phyloP scores from a whole-genome alignment of 805 yeast species.

The Metschnikowia corniflorae region DNA sequence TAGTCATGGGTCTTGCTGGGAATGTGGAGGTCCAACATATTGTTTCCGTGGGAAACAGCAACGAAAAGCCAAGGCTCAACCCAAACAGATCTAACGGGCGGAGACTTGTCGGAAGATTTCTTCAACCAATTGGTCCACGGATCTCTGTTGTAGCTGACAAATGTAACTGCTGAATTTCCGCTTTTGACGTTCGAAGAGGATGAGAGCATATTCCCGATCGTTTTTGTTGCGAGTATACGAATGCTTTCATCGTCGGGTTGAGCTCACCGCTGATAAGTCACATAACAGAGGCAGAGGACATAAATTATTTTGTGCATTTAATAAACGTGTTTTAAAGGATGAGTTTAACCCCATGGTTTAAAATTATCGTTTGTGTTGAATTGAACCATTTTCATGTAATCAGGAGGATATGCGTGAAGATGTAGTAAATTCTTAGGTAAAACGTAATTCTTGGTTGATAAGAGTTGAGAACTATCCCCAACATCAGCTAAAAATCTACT shows the following conservation, averaged over 20 bases:
- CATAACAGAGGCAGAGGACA: constrained; percentile 51
- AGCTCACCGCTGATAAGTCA: constrained; percentile 79
- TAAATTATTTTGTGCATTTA: background rate
- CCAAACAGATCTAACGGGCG: constrained; percentile 69
- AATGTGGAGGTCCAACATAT: constrained; percentile 27
- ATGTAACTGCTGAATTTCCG: constrained; percentile 49
- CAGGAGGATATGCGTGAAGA: background rate
- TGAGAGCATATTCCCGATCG: constrained; percentile 62
- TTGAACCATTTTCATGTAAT: background rate
- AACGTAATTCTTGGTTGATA: background rate
- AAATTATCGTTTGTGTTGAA: background rate
- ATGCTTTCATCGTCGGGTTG: constrained; percentile 58
- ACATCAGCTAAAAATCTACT: background rate
- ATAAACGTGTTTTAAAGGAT: background rate
- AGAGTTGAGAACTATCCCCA: background rate
- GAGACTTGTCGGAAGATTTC: constrained; percentile 65
- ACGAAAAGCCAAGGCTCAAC: constrained; percentile 47
- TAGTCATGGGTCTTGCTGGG: background rate
- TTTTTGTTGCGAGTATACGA: constrained; percentile 65
- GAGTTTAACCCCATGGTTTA: background rate
- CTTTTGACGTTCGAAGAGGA: constrained; percentile 27
- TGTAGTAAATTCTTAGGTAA: background rate
- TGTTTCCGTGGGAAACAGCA: constrained; percentile 42
- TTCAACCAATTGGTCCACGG: constrained; percentile 72
- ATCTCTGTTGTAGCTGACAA: constrained; percentile 52